phyloP scores from a whole-genome alignment of 441 rosid genomes.

The Euphorbia corollata region DNA sequence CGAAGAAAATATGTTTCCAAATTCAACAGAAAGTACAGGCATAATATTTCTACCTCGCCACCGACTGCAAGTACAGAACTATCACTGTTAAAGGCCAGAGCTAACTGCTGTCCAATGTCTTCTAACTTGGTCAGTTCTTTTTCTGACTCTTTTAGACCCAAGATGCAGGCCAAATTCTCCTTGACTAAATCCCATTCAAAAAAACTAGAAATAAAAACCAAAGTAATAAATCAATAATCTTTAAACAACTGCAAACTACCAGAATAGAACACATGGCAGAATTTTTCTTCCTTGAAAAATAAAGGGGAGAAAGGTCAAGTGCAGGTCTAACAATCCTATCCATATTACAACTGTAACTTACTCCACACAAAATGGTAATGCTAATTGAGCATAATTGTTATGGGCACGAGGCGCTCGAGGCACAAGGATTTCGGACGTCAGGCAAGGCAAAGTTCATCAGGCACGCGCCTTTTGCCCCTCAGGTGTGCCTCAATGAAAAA shows the following conservation, averaged over 20 bases:
- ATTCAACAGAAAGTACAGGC: not conserved
- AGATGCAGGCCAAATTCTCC: conserved; percentile 31
- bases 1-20: conserved; percentile 9
- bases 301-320: not conserved
- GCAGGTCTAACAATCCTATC: not conserved
- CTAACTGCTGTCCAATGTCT: conserved; percentile 70
- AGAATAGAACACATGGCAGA: not conserved
- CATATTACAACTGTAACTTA: not conserved
- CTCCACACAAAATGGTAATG: not conserved
- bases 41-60: conserved; percentile 56
- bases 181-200: conserved; percentile 58
- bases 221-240: conserved; percentile 2
- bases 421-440: too few species aligned
- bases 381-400: not conserved
- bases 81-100: conserved; percentile 55
- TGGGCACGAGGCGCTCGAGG: too few species aligned
- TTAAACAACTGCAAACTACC: not conserved
- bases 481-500: too few species aligned
- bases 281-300: not conserved
- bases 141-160: conserved; percentile 44
- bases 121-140: conserved; percentile 45
- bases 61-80: conserved; percentile 69
- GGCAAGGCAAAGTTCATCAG: too few species aligned
- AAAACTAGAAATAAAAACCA: conserved; percentile 37
- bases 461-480: too few species aligned